Conservation (phyloP, 805 yeast species). For the Wickerhamiella siamensis region DNA sequence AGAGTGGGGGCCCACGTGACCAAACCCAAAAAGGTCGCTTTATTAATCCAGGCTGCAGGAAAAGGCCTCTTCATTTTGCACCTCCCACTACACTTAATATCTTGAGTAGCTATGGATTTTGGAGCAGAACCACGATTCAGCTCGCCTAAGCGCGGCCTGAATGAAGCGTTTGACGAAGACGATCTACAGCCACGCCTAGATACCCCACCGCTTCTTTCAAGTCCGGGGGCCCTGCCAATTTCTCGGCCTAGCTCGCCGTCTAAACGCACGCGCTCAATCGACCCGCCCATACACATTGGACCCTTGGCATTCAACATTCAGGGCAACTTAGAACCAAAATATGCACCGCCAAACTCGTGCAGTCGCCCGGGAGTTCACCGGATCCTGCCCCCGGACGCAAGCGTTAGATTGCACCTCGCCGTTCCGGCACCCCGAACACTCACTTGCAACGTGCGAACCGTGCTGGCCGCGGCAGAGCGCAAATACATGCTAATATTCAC, state of each 20-base stretch:
- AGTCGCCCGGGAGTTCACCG: conserved; percentile 17
- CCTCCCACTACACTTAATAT: too few species aligned
- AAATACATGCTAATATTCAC: conserved; percentile 15
- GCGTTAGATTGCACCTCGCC: conserved; percentile 10
- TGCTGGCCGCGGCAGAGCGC: conserved; percentile 11
- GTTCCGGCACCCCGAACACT: conserved; percentile 3
- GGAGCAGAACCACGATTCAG: neutral
- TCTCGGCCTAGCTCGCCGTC: conserved; percentile 2
- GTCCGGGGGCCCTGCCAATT: neutral
- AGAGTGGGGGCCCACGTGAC: too few species aligned
- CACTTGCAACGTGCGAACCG: conserved; percentile 5
- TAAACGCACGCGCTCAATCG: conserved; percentile 11
- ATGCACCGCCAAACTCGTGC: conserved; percentile 10
- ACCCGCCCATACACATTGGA: conserved; percentile 10
- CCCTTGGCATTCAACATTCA: conserved; percentile 10
- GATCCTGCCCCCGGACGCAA: conserved; percentile 7
- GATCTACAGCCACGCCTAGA: neutral
- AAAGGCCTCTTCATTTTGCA: too few species aligned
- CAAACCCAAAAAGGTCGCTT: too few species aligned
- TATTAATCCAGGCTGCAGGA: too few species aligned
- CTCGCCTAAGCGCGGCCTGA: neutral
- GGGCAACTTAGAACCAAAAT: conserved; percentile 9
- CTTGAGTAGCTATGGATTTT: neutral
- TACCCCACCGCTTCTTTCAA: neutral
- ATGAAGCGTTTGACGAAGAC: conserved; percentile 7